These are phyloP conservation scores for Alectoria sarmentosa DNA, from an alignment of 495 filamentous ascomycete species.

Conservation along the genomic window DNA sequence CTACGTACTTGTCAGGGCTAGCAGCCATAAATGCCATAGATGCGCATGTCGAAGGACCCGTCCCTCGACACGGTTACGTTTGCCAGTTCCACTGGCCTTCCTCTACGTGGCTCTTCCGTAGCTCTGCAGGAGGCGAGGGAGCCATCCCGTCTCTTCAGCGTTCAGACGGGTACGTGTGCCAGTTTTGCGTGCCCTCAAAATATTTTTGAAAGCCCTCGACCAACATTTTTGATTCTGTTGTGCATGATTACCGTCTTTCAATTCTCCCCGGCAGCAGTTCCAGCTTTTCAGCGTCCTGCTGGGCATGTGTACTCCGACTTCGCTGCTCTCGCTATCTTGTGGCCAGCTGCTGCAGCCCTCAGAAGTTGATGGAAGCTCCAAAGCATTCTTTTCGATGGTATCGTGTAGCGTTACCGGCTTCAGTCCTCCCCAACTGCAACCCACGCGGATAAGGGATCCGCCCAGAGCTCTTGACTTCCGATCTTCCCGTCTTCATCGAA, in stretches of 20 bases:
- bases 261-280: neutral
- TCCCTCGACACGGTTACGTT: neutral
- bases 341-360: neutral
- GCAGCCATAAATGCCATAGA: neutral
- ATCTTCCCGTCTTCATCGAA: conserved; percentile 36
- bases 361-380: neutral
- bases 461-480: conserved; percentile 39
- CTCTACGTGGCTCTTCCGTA: neutral
- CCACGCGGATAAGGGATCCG: conserved; percentile 39
- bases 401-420: neutral
- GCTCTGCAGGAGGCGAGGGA: neutral
- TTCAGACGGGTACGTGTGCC: neutral
- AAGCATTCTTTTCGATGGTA: neutral
- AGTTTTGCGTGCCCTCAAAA: neutral
- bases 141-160: neutral
- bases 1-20: neutral
- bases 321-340: neutral
- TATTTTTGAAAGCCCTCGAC: neutral
- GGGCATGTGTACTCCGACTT: neutral
- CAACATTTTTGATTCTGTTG: neutral
- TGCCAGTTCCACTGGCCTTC: neutral
- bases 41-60: neutral
- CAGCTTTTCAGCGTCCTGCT: neutral
- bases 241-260: neutral
- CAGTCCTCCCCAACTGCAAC: conserved; percentile 28